Evolutionary conservation across 345 rosid species (phyloP).

Genomic region (Mangifera indica): DNA sequence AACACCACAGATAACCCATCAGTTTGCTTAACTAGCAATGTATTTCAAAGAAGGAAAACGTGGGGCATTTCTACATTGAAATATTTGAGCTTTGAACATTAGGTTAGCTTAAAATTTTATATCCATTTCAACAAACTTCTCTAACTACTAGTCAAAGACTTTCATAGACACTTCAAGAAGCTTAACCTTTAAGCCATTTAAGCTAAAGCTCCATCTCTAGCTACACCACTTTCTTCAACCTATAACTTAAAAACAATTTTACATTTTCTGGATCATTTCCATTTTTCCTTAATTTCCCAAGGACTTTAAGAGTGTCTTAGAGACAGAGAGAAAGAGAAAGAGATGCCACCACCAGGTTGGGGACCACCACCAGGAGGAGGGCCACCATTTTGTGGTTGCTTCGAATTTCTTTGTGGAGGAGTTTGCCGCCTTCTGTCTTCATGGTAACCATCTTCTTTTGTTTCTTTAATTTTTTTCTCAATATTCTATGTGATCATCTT

Average conservation of each 20-base stretch:
- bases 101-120: no score
- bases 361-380: slow-evolving; percentile 47
- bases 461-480: no score
- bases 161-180: background rate
- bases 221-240: background rate
- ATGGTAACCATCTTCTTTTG: slow-evolving; percentile 28
- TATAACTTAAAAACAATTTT: background rate
- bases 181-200: background rate
- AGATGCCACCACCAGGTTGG: slow-evolving; percentile 56
- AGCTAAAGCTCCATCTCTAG: background rate
- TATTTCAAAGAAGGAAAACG: no score
- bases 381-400: slow-evolving; percentile 36
- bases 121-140: background rate
- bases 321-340: background rate
- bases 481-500: no score
- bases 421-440: slow-evolving; percentile 40
- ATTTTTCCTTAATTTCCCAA: background rate
- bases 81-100: no score
- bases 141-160: slow-evolving; percentile 9
- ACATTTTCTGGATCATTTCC: background rate
- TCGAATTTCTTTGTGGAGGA: slow-evolving; percentile 43
- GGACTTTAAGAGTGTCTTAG: background rate
- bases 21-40: no score
- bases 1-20: no score
- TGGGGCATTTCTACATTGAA: no score